Percentiles rank a stretch among this genome's conserved stretches.
Conservation (phyloP, 2,329 filamentous ascomycete species). For the Cladorrhinum sp. region DNA sequence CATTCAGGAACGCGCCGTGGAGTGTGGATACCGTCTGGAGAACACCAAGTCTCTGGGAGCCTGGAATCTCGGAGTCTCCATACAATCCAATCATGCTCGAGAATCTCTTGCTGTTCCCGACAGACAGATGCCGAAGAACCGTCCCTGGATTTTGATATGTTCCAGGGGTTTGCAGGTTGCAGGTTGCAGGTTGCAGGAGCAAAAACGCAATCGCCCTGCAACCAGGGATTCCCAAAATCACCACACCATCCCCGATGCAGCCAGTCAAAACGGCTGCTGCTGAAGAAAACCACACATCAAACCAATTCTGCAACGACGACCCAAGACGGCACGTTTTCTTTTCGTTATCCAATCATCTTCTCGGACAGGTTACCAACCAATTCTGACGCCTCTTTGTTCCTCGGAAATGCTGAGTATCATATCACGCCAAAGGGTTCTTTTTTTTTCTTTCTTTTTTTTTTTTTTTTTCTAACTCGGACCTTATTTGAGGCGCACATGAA, state of each 20-base stretch:
- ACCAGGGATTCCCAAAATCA: neutral
- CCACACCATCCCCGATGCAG: neutral
- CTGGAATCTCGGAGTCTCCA: neutral
- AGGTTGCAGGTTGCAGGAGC: neutral
- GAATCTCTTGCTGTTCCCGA: neutral
- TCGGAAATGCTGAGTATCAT: neutral
- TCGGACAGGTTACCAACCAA: neutral
- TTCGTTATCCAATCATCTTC: neutral
- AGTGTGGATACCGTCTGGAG: neutral
- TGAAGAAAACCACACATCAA: neutral
- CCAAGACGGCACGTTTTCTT: neutral
- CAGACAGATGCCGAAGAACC: neutral
- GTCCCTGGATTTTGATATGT: neutral
- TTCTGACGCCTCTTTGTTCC: neutral
- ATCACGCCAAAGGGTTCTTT: too few relatives aligned
- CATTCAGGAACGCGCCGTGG: neutral
- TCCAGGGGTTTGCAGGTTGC: neutral
- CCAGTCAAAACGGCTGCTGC: neutral
- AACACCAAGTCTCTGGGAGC: neutral
- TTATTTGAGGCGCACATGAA: neutral
- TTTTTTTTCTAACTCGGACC: neutral
- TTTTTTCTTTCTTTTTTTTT: too few relatives aligned
- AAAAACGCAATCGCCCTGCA: neutral
- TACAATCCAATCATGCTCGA: neutral
- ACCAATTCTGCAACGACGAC: neutral